Evolutionary conservation across 371 early-diverging fungal species (phyloP).

Genomic region (Batkoa obscura): DNA sequence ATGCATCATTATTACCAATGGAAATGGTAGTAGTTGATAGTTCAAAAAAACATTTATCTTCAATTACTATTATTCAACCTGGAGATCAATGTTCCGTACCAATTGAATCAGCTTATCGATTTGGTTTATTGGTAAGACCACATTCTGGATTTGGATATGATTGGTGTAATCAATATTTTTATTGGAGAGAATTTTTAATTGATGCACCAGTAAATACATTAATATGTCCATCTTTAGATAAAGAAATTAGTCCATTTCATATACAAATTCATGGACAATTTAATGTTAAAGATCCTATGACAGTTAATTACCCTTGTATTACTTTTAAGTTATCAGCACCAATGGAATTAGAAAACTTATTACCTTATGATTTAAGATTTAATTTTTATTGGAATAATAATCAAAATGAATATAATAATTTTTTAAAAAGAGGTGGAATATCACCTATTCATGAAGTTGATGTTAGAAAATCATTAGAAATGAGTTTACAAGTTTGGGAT

Average conservation of each 20-base stretch:
- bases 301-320: conserved; percentile 57
- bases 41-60: conserved; percentile 26
- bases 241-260: conserved; percentile 29
- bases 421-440: conserved; percentile 44
- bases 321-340: conserved; percentile 70
- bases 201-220: conserved; percentile 17
- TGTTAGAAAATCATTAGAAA: conserved; percentile 54
- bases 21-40: conserved; percentile 61
- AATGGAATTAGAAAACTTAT: conserved; percentile 82
- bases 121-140: conserved; percentile 62
- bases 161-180: conserved; percentile 48
- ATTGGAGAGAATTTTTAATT: conserved; percentile 39
- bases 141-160: conserved; percentile 53
- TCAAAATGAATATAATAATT: conserved; percentile 39
- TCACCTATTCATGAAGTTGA: conserved; percentile 72
- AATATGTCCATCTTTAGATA: conserved; percentile 24
- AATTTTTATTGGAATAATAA: conserved; percentile 50
- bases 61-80: conserved; percentile 26
- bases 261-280: conserved; percentile 33
- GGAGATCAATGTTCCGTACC: conserved; percentile 72
- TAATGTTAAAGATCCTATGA: conserved; percentile 19
- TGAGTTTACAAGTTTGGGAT: conserved; percentile 42
- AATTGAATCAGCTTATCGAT: conserved; percentile 59
- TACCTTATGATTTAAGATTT: conserved; percentile 51
- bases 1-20: conserved; percentile 54